These are phyloP conservation scores for Oenanthe sinensis DNA, from an alignment of 129 eudicot genomes.

Conservation along the genomic window DNA sequence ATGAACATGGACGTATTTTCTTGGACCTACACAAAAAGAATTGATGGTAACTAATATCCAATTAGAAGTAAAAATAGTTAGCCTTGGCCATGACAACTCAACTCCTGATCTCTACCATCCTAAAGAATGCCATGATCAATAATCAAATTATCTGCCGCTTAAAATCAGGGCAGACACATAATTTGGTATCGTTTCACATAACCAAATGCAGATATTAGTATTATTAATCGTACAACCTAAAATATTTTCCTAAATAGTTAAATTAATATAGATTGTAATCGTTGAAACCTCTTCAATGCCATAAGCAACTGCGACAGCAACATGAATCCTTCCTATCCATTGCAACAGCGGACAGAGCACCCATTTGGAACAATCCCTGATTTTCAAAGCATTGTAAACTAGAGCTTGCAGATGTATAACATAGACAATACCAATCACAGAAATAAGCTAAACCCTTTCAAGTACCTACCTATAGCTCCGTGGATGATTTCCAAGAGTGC, in stretches of 20 bases:
- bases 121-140: neutral
- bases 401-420: slow-evolving; percentile 8
- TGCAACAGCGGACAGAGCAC: slow-evolving; percentile 77
- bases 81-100: neutral
- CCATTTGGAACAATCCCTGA: slow-evolving; percentile 90
- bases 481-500: slow-evolving; percentile 85
- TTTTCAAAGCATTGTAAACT: slow-evolving; percentile 4
- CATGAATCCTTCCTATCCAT: slow-evolving; percentile 92
- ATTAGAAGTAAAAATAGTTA: neutral
- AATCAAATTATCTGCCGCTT: neutral
- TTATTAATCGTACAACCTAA: neutral
- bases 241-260: neutral
- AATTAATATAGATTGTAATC: neutral
- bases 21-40: slow-evolving; percentile 50
- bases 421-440: neutral
- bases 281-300: slow-evolving; percentile 50
- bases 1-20: slow-evolving; percentile 54
- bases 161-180: neutral
- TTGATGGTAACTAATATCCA: neutral
- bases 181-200: neutral
- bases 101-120: neutral
- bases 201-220: neutral
- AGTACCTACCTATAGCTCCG: slow-evolving; percentile 71
- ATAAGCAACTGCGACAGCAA: slow-evolving; percentile 57
- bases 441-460: neutral